Conservation (phyloP, 2,329 filamentous ascomycete genomes). For the Dactylellina parvicollis region DNA sequence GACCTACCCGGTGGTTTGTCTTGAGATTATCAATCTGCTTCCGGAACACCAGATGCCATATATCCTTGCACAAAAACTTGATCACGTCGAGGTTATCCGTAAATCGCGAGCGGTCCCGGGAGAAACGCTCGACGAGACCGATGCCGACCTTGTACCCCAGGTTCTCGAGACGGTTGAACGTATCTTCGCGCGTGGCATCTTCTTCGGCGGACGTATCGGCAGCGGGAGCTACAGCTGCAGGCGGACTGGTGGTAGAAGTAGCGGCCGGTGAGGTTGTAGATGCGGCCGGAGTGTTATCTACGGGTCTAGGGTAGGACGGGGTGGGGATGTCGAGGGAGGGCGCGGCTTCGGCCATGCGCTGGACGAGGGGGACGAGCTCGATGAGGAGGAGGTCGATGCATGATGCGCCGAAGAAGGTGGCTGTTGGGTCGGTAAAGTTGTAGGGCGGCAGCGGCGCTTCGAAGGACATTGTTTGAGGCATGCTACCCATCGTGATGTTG, state of each 20-base stretch:
- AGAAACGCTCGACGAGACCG: slow-evolving; percentile 88
- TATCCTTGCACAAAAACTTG: slow-evolving; percentile 98
- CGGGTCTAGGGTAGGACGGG: slow-evolving; percentile 65
- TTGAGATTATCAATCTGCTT: slow-evolving; percentile 99
- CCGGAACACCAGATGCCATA: slow-evolving; percentile 92
- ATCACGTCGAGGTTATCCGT: slow-evolving; percentile 93
- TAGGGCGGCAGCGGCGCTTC: slow-evolving; percentile 74
- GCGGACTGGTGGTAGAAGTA: not conserved
- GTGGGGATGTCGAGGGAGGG: slow-evolving; percentile 23
- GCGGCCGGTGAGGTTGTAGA: not conserved
- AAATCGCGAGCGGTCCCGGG: slow-evolving; percentile 83
- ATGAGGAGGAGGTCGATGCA: slow-evolving; percentile 95
- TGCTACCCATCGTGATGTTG: not conserved
- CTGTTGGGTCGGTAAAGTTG: slow-evolving; percentile 77
- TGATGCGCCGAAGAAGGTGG: slow-evolving; percentile 81
- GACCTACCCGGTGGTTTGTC: slow-evolving; percentile 85
- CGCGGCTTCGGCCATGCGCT: slow-evolving; percentile 79
- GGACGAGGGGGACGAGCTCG: slow-evolving; percentile 93
- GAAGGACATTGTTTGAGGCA: slow-evolving; percentile 71
- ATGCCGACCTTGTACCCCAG: slow-evolving; percentile 92
- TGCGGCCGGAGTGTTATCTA: slow-evolving; percentile 53
- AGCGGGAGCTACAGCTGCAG: slow-evolving; percentile 32
- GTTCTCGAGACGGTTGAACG: slow-evolving; percentile 83
- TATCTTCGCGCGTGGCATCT: slow-evolving; percentile 71
- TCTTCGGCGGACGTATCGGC: slow-evolving; percentile 49